Conservation (phyloP, 768 basidiomycete genomes). For the Candolleomyces eurysporus region DNA sequence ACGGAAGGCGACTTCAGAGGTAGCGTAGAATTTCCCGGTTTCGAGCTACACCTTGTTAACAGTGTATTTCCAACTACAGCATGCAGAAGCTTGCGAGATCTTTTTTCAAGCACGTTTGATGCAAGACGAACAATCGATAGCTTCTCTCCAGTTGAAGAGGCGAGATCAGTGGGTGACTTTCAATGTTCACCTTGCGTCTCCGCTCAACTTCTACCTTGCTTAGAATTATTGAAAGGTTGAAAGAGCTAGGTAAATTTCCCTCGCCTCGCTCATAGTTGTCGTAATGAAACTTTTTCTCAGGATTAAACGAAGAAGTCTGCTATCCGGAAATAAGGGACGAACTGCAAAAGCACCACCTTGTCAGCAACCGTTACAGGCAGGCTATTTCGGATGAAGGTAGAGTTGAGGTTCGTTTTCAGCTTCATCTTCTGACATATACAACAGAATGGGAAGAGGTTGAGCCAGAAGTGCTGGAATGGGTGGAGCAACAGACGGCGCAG, state of each 20-base stretch:
- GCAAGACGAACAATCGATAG: constrained; percentile 26
- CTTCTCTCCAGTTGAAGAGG: constrained; percentile 19
- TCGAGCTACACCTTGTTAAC: background rate
- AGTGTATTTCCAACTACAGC: constrained; percentile 22
- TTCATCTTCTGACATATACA: too few relatives aligned
- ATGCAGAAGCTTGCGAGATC: constrained; percentile 34
- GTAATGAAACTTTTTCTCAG: background rate
- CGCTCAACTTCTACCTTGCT: background rate
- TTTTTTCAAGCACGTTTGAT: constrained; percentile 26
- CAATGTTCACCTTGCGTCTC: background rate
- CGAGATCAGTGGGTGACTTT: constrained; percentile 39
- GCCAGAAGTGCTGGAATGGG: background rate
- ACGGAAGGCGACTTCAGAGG: background rate
- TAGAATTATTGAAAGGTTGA: background rate
- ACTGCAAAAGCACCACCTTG: background rate
- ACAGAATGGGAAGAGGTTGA: too few relatives aligned
- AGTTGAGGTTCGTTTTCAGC: too few relatives aligned
- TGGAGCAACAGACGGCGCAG: background rate
- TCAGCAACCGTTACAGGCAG: background rate
- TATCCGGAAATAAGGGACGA: background rate
- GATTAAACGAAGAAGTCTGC: background rate
- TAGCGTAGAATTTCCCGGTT: background rate
- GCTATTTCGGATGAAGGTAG: too few relatives aligned
- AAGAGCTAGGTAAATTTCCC: background rate
- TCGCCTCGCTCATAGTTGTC: background rate